A percentile compares a stretch with the other conserved stretches of the same genome.
phyloP scores from a whole-genome alignment of 1,284 basidiomycete species.

The Trichosporon asahii region DNA sequence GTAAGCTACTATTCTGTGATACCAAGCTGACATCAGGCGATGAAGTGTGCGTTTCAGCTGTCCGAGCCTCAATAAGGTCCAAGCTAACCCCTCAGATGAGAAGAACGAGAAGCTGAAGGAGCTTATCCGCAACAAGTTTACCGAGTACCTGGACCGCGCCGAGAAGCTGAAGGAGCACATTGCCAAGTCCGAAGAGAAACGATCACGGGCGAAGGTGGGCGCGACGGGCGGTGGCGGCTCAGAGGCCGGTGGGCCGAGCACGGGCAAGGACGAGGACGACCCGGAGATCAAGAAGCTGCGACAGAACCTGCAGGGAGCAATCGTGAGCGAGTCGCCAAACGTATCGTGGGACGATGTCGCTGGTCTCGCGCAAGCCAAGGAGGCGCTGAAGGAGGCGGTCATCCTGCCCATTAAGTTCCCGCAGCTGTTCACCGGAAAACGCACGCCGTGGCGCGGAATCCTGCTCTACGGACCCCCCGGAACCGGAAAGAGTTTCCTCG shows the following conservation, averaged over 20 bases:
- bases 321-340: conserved; percentile 90
- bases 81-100: conserved; percentile 63
- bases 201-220: conserved; percentile 70
- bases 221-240: conserved; percentile 65
- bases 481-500: conserved; percentile 87
- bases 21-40: conserved; percentile 38
- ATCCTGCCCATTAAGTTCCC: conserved; percentile 99
- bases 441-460: conserved; percentile 95
- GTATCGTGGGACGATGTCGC: conserved; percentile 98
- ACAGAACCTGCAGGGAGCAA: conserved; percentile 79
- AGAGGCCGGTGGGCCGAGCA: conserved; percentile 62
- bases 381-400: conserved; percentile 94
- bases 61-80: not conserved
- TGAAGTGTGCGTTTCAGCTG: conserved; percentile 60
- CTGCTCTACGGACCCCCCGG: conserved; percentile 93
- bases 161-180: conserved; percentile 89
- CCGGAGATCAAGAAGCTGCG: conserved; percentile 94
- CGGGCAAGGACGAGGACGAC: conserved; percentile 74
- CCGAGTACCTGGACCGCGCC: conserved; percentile 87
- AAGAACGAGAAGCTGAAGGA: conserved; percentile 91
- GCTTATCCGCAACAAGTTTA: conserved; percentile 83
- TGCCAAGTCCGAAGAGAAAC: conserved; percentile 63
- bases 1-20: conserved; percentile 43
- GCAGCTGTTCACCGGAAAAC: conserved; percentile 95
- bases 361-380: conserved; percentile 89